Base-by-base conservation (phyloP, 495 filamentous ascomycete species). In the Talaromyces nanjingensis region DNA sequence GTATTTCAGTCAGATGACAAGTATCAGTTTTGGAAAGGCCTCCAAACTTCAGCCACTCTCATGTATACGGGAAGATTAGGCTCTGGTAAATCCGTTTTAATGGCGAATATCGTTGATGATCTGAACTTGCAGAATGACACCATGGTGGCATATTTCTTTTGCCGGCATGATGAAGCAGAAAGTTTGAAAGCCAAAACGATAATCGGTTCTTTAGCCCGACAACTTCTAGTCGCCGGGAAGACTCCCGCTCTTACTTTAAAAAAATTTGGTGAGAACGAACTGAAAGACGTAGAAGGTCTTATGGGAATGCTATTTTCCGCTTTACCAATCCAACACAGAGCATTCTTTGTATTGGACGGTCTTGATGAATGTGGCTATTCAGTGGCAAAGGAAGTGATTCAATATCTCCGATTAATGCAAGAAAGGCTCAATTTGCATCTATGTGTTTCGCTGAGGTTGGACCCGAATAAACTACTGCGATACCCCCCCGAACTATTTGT, bases 31-130 rank as follows among this genome's bases (percentile, higher is more conserved):
- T 81, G 77, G 77, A 81, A 74, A 65, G 24, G 39, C 34, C 61
- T 54, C 22, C 18, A 49, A 31, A 25, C 52, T 49, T 71, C 71
- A 52, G 69, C 52, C 20, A 75, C 73, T 8, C 70, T 81, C 18
- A 55, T 76, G 18, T 74, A 66, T 63, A 70, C 60, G n/a, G 78
- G 75, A 29, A 81, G 74, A 53, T 66, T 79, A 22, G 77, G 77
- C 16, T 76, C 72, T 24, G 77, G 76, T 14, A 79, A 81, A 65
- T 75, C 76, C 18, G 73, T 77, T 53, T 60, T 78, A 18, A 64
- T 79, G 53, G 75, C 76, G 16, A 81, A 78, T 67, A 71, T 81
- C 22, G 70, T 79, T 31, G 71, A 79, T 63, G 75, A 81, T 63
- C 60, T 81, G 29, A 68, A 71, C 65, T 65, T 78, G 59, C 18